phyloP scores from a whole-genome alignment of 371 early-diverging fungal species.

The Mucor circinelloides region DNA sequence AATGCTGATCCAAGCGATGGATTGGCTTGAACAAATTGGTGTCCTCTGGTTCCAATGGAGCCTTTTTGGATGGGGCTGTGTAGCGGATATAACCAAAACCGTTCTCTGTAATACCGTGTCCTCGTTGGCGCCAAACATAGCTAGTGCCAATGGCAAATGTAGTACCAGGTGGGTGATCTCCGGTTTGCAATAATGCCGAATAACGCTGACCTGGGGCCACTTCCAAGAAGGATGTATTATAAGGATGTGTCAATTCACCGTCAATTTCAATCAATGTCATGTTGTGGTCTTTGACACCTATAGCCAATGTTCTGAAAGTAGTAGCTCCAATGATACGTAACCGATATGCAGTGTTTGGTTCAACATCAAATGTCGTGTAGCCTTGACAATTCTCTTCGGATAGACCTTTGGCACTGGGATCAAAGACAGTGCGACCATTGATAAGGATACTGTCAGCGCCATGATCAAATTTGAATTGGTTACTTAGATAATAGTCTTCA shows the following conservation, averaged over 20 bases:
- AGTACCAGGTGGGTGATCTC: conserved; percentile 14
- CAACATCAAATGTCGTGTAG: conserved; percentile 35
- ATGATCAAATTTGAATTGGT: conserved; percentile 24
- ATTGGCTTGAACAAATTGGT: neutral
- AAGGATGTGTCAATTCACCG: conserved; percentile 33
- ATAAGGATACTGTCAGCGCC: conserved; percentile 45
- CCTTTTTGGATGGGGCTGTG: neutral
- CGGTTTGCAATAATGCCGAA: conserved; percentile 27
- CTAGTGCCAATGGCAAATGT: conserved; percentile 29
- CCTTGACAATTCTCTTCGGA: conserved; percentile 25
- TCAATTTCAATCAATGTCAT: conserved; percentile 54
- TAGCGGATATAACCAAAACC: conserved; percentile 32
- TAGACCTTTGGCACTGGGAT: neutral
- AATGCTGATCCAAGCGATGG: neutral
- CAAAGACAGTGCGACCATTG: conserved; percentile 41
- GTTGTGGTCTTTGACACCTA: conserved; percentile 42
- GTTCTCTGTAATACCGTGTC: conserved; percentile 26
- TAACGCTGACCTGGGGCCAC: conserved; percentile 35
- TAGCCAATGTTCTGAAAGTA: conserved; percentile 33
- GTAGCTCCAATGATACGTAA: conserved; percentile 44
- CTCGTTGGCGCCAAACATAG: conserved; percentile 27
- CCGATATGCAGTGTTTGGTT: conserved; percentile 39
- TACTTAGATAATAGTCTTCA: conserved; percentile 26
- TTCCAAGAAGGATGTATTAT: conserved; percentile 21
- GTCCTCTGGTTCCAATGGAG: neutral